Conservation (phyloP, 768 basidiomycete genomes). For the Leccinum fibrillosum region DNA sequence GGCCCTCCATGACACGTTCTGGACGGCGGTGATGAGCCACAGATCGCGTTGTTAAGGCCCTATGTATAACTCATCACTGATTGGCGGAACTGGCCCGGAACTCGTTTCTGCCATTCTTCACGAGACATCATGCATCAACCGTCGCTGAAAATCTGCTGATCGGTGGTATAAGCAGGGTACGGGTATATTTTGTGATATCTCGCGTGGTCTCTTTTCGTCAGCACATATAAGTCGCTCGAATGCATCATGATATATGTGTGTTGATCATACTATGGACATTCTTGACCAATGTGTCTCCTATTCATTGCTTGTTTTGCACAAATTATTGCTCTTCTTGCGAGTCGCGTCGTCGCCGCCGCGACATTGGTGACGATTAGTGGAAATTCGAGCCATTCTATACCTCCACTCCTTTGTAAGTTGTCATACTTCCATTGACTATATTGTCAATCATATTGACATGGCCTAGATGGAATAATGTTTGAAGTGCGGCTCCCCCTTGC, state of each 20-base stretch:
- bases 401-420: slow-evolving; percentile 47
- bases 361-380: slow-evolving; percentile 40
- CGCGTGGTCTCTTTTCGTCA: neutral
- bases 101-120: neutral
- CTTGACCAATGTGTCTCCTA: neutral
- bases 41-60: neutral
- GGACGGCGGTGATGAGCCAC: neutral
- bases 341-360: neutral
- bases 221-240: neutral
- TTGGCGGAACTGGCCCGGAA: neutral
- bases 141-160: neutral
- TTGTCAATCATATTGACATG: neutral
- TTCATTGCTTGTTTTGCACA: neutral
- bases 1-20: neutral
- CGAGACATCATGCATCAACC: neutral
- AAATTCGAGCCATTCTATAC: slow-evolving; percentile 49
- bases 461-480: slow-evolving; percentile 54
- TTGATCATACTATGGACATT: neutral
- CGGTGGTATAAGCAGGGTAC: neutral
- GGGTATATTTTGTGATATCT: neutral
- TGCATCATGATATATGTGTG: neutral
- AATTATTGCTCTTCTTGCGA: neutral
- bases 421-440: neutral
- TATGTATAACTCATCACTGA: neutral
- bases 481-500: slow-evolving; percentile 37